Conservation (phyloP, 1,284 basidiomycete genomes). For the Sporisorium scitamineum region DNA sequence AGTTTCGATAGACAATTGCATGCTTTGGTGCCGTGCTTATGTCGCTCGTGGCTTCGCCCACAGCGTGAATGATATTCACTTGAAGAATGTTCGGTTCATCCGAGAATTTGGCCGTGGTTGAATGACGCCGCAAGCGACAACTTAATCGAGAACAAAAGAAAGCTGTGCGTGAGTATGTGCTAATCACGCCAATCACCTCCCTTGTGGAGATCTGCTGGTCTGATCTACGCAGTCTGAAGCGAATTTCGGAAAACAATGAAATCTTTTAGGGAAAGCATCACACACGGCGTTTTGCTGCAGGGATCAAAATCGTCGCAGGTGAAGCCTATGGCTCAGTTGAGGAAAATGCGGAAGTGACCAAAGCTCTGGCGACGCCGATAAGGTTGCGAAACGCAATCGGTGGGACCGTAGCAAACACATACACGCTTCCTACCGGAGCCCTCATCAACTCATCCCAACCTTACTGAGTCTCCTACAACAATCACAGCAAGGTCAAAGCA, state of each 20-base stretch:
- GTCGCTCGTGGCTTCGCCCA: too few relatives aligned
- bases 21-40: too few relatives aligned
- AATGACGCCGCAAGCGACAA: conserved; percentile 8
- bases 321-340: neutral
- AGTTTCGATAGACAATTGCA: too few relatives aligned
- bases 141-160: conserved; percentile 1
- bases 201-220: conserved; percentile 1
- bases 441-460: too few relatives aligned
- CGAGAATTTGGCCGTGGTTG: conserved; percentile 29
- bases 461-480: neutral
- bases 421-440: too few relatives aligned
- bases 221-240: neutral
- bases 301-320: neutral
- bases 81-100: conserved; percentile 12
- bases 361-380: conserved; percentile 5
- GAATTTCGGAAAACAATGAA: neutral
- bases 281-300: neutral
- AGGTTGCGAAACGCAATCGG: conserved; percentile 9
- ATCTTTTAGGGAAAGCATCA: neutral
- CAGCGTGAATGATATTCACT: too few relatives aligned
- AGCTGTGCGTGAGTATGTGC: neutral
- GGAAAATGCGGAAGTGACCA: neutral
- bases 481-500: neutral
- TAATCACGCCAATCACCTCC: conserved; percentile 1
- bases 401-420: conserved; percentile 6